These are phyloP conservation scores for Plantago elongata DNA, from an alignment of 257 asterid genomes.

Conservation along the genomic window DNA sequence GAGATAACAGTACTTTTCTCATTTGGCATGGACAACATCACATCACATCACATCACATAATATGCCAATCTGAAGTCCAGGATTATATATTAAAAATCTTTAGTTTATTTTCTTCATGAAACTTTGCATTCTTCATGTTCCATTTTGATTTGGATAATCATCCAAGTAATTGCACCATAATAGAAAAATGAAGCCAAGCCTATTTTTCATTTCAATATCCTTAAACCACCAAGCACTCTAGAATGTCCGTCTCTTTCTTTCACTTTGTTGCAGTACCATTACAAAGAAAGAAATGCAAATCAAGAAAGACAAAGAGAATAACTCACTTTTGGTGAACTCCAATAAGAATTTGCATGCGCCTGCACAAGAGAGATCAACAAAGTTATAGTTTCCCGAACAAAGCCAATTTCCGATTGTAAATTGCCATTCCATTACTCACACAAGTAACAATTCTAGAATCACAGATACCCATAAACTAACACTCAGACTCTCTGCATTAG, in stretches of 20 bases:
- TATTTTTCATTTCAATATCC: no score
- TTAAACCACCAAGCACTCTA: no score
- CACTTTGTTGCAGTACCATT: background rate
- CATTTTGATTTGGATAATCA: background rate
- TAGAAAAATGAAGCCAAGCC: background rate
- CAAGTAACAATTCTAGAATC: no score
- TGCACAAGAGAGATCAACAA: conserved; percentile 32
- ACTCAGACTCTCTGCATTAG: no score
- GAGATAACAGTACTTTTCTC: conserved; percentile 16
- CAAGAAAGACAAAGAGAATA: background rate
- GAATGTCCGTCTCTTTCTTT: background rate
- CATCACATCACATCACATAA: no score
- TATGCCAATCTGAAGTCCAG: background rate
- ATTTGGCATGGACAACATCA: background rate
- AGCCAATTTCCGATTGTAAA: background rate
- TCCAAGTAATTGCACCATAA: background rate
- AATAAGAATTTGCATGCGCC: conserved; percentile 54
- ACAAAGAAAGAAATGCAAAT: background rate
- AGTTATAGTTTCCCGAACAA: conserved; percentile 14
- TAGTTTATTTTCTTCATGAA: no score
- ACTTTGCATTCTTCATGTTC: no score
- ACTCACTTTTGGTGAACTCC: conserved; percentile 49
- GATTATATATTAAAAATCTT: background rate
- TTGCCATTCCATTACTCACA: background rate
- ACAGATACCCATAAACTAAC: no score